Base-by-base conservation (phyloP, 148 eudicot genomes). In the Rhododendron vialii region DNA sequence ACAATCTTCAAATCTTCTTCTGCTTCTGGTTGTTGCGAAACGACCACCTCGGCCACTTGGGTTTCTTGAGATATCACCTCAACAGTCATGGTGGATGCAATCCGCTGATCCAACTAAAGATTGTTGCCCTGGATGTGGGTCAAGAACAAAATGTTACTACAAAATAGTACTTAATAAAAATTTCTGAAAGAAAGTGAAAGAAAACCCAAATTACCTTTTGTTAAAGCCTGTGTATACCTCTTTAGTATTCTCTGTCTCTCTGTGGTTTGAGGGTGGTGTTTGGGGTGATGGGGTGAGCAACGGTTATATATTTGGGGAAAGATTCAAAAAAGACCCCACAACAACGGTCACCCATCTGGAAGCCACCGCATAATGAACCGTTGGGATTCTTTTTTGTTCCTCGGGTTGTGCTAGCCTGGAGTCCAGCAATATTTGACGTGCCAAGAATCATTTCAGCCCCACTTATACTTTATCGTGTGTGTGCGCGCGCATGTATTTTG, bases 241-340 rank as follows among this genome's bases (percentile, higher is more conserved):
- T 17, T 79, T 35, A 5, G 3, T 41, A 11, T 51, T 12, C 61
- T 55, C 1, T 8, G 7, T 45, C 13, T 63, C 0, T n/a, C 35
- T 3, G 59, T 18, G 45, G 45, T 8, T 35, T 57, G 43, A 12
- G 61, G 36, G 65, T 15, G 33, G 10, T 26, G 82, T 51, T 3
- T 45, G 35, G 14, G 43, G 1, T 7, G 13, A 14, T 51, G 71
- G 73, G 33, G 1, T 82, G 84, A 33, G 50, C 71, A 91, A 91
- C 91, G 88, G 87, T 80, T 85, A 90, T 83, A 90, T 90, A 87
- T 85, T 61, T 22, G 85, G 85, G 57, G 47, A 83, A 87, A 77
- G 85, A 82, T 61, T 12, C 5, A 17, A 63, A 85, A 26, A 50
- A 14, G 81, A 77, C 5, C 59, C 63, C 50, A 82, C 50, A 14